Conservation (phyloP, 345 rosid genomes). For the Eutrema japonicum region DNA sequence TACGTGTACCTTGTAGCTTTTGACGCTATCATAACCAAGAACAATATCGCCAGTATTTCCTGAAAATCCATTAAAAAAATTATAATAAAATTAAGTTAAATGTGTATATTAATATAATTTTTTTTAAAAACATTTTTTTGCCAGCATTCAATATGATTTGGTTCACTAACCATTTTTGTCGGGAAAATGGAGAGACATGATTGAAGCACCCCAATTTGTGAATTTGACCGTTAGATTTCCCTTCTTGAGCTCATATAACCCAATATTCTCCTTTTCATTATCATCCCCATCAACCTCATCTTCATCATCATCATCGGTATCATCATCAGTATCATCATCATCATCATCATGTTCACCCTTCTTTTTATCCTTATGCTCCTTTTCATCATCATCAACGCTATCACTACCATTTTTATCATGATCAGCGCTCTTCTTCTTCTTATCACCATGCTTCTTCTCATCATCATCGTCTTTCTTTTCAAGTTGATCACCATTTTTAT, state of each 20-base stretch:
- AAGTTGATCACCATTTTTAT: slow-evolving; percentile 9
- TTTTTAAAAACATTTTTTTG: no score
- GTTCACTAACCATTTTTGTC: slow-evolving; percentile 74
- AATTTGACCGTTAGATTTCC: slow-evolving; percentile 67
- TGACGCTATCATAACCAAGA: slow-evolving; percentile 73
- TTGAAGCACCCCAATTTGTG: slow-evolving; percentile 89
- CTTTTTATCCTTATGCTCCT: slow-evolving; percentile 8
- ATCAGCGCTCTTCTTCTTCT: neutral
- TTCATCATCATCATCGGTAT: slow-evolving; percentile 26
- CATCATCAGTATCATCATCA: slow-evolving; percentile 26
- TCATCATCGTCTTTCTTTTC: neutral
- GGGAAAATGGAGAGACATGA: slow-evolving; percentile 70
- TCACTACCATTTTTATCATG: neutral
- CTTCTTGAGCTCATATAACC: slow-evolving; percentile 68
- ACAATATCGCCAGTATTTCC: slow-evolving; percentile 73
- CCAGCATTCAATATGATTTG: neutral
- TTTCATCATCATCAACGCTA: neutral
- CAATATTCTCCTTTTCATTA: slow-evolving; percentile 44
- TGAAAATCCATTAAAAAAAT: slow-evolving; percentile 42
- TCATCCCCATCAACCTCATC: slow-evolving; percentile 45
- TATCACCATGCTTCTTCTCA: slow-evolving; percentile 7
- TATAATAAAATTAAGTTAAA: neutral
- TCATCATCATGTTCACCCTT: slow-evolving; percentile 29
- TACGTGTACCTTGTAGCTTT: slow-evolving; percentile 61
- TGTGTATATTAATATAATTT: neutral